A percentile compares a stretch with the other conserved stretches of the same genome.
Evolutionary conservation across 1,284 basidiomycete genomes (phyloP).

Genomic region (Ustilago esculenta): DNA sequence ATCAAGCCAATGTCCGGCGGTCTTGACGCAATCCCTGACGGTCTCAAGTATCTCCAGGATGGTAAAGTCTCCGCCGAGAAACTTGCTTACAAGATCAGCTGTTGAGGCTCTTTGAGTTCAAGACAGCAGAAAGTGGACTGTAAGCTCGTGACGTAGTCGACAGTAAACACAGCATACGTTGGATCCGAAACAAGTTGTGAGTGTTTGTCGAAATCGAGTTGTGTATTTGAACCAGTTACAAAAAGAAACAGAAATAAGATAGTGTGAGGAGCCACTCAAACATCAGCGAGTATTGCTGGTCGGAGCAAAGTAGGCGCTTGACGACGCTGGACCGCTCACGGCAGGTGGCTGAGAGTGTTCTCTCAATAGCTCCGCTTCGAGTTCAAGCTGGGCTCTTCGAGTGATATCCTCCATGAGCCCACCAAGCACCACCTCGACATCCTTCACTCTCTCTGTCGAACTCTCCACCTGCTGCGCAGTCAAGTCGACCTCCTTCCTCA

Average conservation of each 20-base stretch:
- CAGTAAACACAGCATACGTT: too few relatives aligned
- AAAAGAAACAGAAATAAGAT: too few relatives aligned
- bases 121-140: too few relatives aligned
- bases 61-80: conserved; percentile 61
- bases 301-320: conserved; percentile 5
- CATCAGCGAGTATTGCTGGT: conserved; percentile 13
- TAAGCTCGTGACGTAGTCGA: too few relatives aligned
- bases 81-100: conserved; percentile 51
- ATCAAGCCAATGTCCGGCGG: conserved; percentile 54
- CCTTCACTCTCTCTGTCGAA: not conserved
- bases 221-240: too few relatives aligned
- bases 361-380: conserved; percentile 15
- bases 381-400: conserved; percentile 19
- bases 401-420: conserved; percentile 27
- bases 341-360: not conserved
- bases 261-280: not conserved
- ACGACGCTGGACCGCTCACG: not conserved
- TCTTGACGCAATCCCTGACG: conserved; percentile 43
- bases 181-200: too few relatives aligned
- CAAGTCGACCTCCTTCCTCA: conserved; percentile 4
- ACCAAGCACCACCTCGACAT: conserved; percentile 7
- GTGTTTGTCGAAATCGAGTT: too few relatives aligned
- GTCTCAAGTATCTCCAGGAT: conserved; percentile 54
- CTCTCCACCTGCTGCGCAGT: conserved; percentile 3
- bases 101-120: conserved; percentile 6